phyloP scores from a whole-genome alignment of 2,329 filamentous ascomycete genomes.

The Ceratocystis papillata region DNA sequence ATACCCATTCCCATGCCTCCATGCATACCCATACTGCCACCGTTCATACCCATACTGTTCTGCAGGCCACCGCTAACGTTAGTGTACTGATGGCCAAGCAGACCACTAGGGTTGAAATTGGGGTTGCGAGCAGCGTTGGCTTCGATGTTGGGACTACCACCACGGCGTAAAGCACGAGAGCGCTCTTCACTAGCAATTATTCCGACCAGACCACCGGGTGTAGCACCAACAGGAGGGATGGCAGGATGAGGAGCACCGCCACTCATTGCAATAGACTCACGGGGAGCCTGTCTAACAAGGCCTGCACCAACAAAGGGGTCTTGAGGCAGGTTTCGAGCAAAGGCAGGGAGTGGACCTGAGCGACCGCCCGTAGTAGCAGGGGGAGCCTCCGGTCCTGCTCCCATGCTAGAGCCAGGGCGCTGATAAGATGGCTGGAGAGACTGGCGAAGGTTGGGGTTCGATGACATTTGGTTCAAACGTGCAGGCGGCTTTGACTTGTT shows the following conservation, averaged over 20 bases:
- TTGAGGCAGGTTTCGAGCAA: slow-evolving; percentile 69
- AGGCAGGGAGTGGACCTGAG: slow-evolving; percentile 55
- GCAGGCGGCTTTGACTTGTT: slow-evolving; percentile 64
- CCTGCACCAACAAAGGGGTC: slow-evolving; percentile 78
- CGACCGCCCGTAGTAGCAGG: slow-evolving; percentile 27
- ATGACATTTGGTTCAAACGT: slow-evolving; percentile 51
- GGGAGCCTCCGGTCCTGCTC: slow-evolving; percentile 1
- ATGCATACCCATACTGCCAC: slow-evolving; percentile 29
- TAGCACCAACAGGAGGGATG: slow-evolving; percentile 34
- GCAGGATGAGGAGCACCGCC: slow-evolving; percentile 36
- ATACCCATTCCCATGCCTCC: slow-evolving; percentile 25
- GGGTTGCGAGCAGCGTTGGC: slow-evolving; percentile 29
- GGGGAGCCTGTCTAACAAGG: slow-evolving; percentile 57
- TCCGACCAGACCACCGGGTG: slow-evolving; percentile 67
- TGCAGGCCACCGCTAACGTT: slow-evolving; percentile 36
- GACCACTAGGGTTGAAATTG: slow-evolving; percentile 33
- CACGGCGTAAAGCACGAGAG: slow-evolving; percentile 63
- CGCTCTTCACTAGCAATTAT: slow-evolving; percentile 81
- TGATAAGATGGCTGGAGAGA: slow-evolving; percentile 32
- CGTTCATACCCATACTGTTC: slow-evolving; percentile 24
- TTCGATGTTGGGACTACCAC: slow-evolving; percentile 57
- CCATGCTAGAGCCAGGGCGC: slow-evolving; percentile 45
- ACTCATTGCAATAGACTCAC: slow-evolving; percentile 64
- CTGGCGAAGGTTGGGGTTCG: slow-evolving; percentile 60
- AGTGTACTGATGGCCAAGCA: slow-evolving; percentile 37